These are phyloP conservation scores for Sclerotinia minor DNA, from an alignment of 2,329 filamentous ascomycete genomes.

Conservation along the genomic window DNA sequence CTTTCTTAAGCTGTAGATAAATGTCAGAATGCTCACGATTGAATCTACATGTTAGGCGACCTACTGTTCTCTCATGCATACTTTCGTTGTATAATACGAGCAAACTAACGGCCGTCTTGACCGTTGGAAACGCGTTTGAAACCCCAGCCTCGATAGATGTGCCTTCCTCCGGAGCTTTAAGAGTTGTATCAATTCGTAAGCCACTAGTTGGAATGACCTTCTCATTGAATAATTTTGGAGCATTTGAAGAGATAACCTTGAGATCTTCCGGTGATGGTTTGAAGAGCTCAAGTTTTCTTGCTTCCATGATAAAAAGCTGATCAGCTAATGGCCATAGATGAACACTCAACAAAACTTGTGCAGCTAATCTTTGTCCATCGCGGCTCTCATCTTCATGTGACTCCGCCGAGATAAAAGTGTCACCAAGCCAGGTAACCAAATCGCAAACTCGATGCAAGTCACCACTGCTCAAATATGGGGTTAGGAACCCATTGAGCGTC, in stretches of 20 bases:
- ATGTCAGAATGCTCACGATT: slow-evolving; percentile 29
- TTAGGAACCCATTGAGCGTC: slow-evolving; percentile 36
- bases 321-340: slow-evolving; percentile 41
- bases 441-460: slow-evolving; percentile 37
- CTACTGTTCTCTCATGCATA: slow-evolving; percentile 40
- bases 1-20: slow-evolving; percentile 30
- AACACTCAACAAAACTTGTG: slow-evolving; percentile 36
- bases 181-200: slow-evolving; percentile 23
- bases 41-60: slow-evolving; percentile 17
- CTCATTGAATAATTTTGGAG: neutral
- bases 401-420: slow-evolving; percentile 36
- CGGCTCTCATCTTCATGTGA: slow-evolving; percentile 37
- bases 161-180: slow-evolving; percentile 51
- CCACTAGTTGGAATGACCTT: slow-evolving; percentile 15
- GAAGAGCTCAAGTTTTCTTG: slow-evolving; percentile 39
- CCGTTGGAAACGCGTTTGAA: slow-evolving; percentile 59
- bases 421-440: slow-evolving; percentile 40
- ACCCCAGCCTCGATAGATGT: slow-evolving; percentile 56
- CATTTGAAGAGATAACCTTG: slow-evolving; percentile 21
- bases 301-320: slow-evolving; percentile 39
- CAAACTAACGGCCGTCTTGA: slow-evolving; percentile 59
- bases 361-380: slow-evolving; percentile 34
- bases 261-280: slow-evolving; percentile 39
- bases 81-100: slow-evolving; percentile 58
- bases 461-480: slow-evolving; percentile 36